These are phyloP conservation scores for Coemansia sp. DNA, from an alignment of 192 early-diverging fungal species.

Conservation along the genomic window DNA sequence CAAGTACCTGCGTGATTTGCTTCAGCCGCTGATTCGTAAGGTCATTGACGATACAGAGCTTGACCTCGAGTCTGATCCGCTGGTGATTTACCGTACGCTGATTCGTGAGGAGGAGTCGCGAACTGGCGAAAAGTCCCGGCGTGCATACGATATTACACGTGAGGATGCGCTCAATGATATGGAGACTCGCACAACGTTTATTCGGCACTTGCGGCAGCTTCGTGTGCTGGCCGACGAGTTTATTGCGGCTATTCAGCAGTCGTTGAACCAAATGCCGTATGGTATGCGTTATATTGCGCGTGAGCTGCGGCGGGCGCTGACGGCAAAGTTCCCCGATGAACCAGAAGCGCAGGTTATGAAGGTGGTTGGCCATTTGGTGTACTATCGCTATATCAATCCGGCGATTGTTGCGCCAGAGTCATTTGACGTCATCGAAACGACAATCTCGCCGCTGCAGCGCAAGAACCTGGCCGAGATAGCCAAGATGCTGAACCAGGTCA, in stretches of 20 bases:
- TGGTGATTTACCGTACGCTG: conserved; percentile 81
- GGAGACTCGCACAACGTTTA: conserved; percentile 69
- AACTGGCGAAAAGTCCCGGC: conserved; percentile 77
- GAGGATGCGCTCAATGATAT: conserved; percentile 81
- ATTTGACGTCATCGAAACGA: conserved; percentile 89
- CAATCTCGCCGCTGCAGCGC: conserved; percentile 84
- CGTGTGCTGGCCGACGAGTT: conserved; percentile 81
- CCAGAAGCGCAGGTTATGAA: conserved; percentile 78
- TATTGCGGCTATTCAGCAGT: conserved; percentile 75
- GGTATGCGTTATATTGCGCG: conserved; percentile 96
- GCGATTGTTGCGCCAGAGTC: conserved; percentile 97
- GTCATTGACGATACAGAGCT: conserved; percentile 76
- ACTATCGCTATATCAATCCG: conserved; percentile 98
- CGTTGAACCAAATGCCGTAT: conserved; percentile 87
- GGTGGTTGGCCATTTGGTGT: conserved; percentile 92
- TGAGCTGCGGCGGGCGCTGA: conserved; percentile 76
- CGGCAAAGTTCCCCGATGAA: conserved; percentile 80
- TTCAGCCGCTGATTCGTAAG: conserved; percentile 78
- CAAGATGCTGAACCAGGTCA: conserved; percentile 94
- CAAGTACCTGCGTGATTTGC: conserved; percentile 81
- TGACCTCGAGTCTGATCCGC: conserved; percentile 90
- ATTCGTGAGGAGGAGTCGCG: conserved; percentile 88
- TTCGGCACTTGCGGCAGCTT: conserved; percentile 72
- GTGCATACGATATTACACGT: conserved; percentile 73
- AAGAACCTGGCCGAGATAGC: conserved; percentile 96